Evolutionary conservation across 495 filamentous ascomycete species (phyloP).

Genomic region (Xylaria curta): DNA sequence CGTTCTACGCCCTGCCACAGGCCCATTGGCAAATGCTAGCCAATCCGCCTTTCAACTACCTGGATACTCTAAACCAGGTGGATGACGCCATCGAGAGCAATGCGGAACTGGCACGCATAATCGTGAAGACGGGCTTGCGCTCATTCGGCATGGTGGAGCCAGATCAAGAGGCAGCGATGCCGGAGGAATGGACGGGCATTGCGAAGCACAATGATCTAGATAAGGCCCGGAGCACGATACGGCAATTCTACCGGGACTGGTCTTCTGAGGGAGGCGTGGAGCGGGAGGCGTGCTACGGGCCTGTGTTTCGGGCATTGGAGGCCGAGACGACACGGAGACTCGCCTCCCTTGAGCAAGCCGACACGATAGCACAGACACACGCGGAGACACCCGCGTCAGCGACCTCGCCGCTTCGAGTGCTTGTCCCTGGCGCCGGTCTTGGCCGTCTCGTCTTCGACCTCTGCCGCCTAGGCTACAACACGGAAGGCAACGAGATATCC

Average conservation of each 20-base stretch:
- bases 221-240: slow-evolving; percentile 87
- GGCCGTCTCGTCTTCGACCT: slow-evolving; percentile 84
- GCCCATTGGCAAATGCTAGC: slow-evolving; percentile 82
- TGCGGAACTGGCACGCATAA: slow-evolving; percentile 79
- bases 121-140: slow-evolving; percentile 68
- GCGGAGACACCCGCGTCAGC: not conserved
- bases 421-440: slow-evolving; percentile 83
- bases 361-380: slow-evolving; percentile 2
- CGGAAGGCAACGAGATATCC: slow-evolving; percentile 94
- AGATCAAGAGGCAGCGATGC: slow-evolving; percentile 36
- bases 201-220: slow-evolving; percentile 77
- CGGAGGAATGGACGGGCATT: slow-evolving; percentile 65
- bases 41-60: slow-evolving; percentile 78
- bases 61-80: slow-evolving; percentile 74
- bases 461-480: slow-evolving; percentile 71
- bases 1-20: slow-evolving; percentile 89
- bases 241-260: slow-evolving; percentile 97
- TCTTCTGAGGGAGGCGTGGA: slow-evolving; percentile 76
- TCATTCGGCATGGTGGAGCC: slow-evolving; percentile 62
- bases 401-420: slow-evolving; percentile 55
- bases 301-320: slow-evolving; percentile 68
- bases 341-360: slow-evolving; percentile 3
- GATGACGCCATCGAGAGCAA: slow-evolving; percentile 91
- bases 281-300: slow-evolving; percentile 74
- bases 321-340: slow-evolving; percentile 54